A percentile compares a stretch with the other conserved stretches of the same genome.
phyloP scores from a whole-genome alignment of 1,284 basidiomycete genomes.

The Austroboletus novae-zelandiae region DNA sequence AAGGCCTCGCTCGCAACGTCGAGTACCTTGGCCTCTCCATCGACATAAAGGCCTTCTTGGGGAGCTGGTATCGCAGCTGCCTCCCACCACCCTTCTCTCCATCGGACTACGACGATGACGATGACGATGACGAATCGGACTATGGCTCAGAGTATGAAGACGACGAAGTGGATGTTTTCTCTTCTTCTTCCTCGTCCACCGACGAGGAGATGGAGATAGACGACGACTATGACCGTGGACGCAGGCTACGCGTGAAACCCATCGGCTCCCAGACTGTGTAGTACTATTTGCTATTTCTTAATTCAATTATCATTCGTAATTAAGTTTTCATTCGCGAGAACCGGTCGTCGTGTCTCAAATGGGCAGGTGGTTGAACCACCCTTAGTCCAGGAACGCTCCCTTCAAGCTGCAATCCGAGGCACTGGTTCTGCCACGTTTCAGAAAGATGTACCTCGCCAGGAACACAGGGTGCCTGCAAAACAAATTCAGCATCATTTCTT shows the following conservation, averaged over 20 bases:
- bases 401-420: constrained; percentile 17
- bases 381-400: constrained; percentile 19
- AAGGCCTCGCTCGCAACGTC: constrained; percentile 76
- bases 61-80: constrained; percentile 62
- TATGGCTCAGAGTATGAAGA: not conserved
- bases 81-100: constrained; percentile 36
- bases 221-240: constrained; percentile 23
- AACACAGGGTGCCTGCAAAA: constrained; percentile 31
- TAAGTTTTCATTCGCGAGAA: no score
- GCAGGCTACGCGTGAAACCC: constrained; percentile 21
- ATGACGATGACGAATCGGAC: constrained; percentile 24
- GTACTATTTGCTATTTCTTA: no score
- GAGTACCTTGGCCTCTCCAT: constrained; percentile 71
- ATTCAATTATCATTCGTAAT: no score
- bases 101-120: constrained; percentile 24
- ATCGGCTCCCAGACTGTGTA: no score
- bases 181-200: constrained; percentile 9
- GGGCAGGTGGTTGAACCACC: constrained; percentile 17
- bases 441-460: constrained; percentile 19
- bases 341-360: constrained; percentile 29
- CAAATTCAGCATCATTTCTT: constrained; percentile 1
- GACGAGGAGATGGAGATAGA: constrained; percentile 21
- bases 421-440: constrained; percentile 26
- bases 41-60: constrained; percentile 68
- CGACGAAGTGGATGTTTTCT: constrained; percentile 10